Percentiles rank a stretch among this genome's conserved stretches.
These are phyloP conservation scores for Casuarina glauca DNA, from an alignment of 306 rosid species.

Conservation along the genomic window DNA sequence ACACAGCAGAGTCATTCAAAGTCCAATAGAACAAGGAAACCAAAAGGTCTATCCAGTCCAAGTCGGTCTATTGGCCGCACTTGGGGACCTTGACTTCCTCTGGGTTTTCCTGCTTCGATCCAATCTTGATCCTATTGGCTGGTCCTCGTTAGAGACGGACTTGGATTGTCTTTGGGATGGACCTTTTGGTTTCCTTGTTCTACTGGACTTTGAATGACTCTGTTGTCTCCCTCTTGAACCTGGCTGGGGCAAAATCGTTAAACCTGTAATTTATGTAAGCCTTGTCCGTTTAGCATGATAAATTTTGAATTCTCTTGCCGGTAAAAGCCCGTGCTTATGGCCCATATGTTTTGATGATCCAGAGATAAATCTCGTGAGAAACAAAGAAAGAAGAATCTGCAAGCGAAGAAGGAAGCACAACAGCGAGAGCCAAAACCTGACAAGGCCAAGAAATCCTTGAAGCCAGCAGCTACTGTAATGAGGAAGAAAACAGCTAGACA, in stretches of 20 bases:
- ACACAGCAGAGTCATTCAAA: too few species aligned
- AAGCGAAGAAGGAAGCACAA: constrained; percentile 68
- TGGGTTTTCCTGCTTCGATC: too few species aligned
- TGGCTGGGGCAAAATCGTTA: background rate
- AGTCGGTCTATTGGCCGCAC: too few species aligned
- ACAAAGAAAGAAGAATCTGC: constrained; percentile 80
- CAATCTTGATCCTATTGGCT: too few species aligned
- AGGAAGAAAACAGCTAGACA: constrained; percentile 86
- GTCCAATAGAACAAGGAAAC: too few species aligned
- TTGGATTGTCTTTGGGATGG: too few species aligned
- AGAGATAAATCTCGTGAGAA: constrained; percentile 93
- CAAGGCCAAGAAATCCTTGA: constrained; percentile 43
- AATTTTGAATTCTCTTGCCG: constrained; percentile 1
- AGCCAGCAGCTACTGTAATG: constrained; percentile 31
- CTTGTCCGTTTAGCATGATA: background rate
- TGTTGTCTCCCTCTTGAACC: too few species aligned
- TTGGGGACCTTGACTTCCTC: too few species aligned
- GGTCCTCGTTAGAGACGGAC: too few species aligned
- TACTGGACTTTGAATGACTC: too few species aligned
- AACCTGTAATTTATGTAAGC: background rate
- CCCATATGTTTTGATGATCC: constrained; percentile 18
- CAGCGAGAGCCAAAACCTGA: constrained; percentile 56
- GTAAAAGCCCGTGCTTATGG: constrained; percentile 20
- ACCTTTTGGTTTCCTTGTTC: too few species aligned
- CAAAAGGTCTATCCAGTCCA: too few species aligned